Conservation (phyloP, 805 yeast species). For the Ogataea sp. region DNA sequence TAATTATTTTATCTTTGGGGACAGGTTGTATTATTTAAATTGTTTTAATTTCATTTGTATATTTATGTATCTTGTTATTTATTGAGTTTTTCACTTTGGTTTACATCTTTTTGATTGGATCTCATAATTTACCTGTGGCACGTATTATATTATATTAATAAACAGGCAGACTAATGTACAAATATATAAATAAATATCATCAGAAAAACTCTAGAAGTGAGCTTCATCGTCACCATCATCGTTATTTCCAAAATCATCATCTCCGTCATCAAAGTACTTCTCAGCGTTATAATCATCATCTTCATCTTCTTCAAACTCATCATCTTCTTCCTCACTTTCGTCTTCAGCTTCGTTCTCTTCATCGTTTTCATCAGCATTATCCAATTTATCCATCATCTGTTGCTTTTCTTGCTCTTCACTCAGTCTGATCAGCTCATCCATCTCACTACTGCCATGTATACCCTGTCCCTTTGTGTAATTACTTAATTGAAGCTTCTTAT, state of each 20-base stretch:
- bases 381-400: constrained; percentile 23
- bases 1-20: no score
- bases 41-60: no score
- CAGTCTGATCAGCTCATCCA: constrained; percentile 17
- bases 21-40: no score
- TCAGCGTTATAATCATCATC: constrained; percentile 79
- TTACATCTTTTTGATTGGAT: no score
- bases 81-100: no score
- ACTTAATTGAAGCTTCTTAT: constrained; percentile 38
- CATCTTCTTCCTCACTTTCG: constrained; percentile 55
- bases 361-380: constrained; percentile 30
- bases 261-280: constrained; percentile 68
- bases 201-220: constrained; percentile 40
- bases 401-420: constrained; percentile 20
- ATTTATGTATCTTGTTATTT: no score
- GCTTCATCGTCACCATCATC: constrained; percentile 66
- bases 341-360: constrained; percentile 32
- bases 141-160: no score
- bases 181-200: background rate
- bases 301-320: constrained; percentile 64
- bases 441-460: constrained; percentile 17
- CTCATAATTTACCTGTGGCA: no score
- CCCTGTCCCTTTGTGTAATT: constrained; percentile 31
- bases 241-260: constrained; percentile 47
- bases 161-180: no score